Conservation (phyloP, 1,284 basidiomycete species). For the Lignosus rhinocerotis region DNA sequence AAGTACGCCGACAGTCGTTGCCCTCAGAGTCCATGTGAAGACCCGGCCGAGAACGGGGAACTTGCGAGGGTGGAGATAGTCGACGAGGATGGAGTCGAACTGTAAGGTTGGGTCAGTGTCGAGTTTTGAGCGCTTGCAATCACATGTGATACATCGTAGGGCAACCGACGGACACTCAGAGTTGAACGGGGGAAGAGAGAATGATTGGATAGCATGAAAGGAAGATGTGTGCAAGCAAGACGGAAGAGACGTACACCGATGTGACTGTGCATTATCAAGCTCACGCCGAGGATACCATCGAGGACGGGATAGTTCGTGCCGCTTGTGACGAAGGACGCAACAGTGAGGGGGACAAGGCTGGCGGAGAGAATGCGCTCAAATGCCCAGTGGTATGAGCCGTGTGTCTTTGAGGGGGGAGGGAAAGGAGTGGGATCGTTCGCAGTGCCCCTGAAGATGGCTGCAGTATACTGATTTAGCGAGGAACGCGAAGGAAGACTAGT, state of each 20-base stretch:
- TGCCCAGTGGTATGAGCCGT: constrained; percentile 98
- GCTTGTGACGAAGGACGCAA: constrained; percentile 74
- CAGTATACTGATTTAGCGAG: not conserved
- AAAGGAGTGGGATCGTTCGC: constrained; percentile 95
- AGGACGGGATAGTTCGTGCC: constrained; percentile 77
- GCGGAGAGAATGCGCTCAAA: constrained; percentile 93
- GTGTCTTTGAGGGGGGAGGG: constrained; percentile 77
- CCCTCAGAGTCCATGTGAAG: constrained; percentile 74
- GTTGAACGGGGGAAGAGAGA: not conserved
- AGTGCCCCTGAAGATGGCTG: constrained; percentile 90
- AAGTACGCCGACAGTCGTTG: constrained; percentile 80
- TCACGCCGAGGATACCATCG: constrained; percentile 86
- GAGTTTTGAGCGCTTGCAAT: constrained; percentile 3
- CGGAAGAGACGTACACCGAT: constrained; percentile 67
- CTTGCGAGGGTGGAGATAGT: constrained; percentile 95
- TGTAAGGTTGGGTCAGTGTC: constrained; percentile 30
- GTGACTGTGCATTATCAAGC: constrained; percentile 92
- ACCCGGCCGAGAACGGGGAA: constrained; percentile 79
- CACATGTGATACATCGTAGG: constrained; percentile 7
- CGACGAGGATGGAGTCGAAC: constrained; percentile 77
- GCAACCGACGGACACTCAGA: not conserved
- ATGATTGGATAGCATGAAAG: not conserved
- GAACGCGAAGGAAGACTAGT: not conserved
- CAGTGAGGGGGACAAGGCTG: constrained; percentile 86
- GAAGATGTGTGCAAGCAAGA: not conserved